These are phyloP conservation scores for Penicillium palitans DNA, from an alignment of 2,329 filamentous ascomycete genomes.

Conservation along the genomic window DNA sequence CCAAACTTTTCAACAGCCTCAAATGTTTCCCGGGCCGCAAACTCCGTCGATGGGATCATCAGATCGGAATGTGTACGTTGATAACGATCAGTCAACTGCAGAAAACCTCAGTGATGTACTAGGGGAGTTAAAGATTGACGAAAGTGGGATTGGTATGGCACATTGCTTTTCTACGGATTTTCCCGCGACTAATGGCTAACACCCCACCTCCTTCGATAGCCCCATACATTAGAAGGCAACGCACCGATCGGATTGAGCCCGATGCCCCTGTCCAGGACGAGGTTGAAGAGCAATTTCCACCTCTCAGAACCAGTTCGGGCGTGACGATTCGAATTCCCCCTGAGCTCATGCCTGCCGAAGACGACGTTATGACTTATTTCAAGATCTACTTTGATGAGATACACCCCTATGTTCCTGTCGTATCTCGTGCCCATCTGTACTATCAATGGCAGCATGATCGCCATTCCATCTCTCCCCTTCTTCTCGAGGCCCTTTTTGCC, in stretches of 20 bases:
- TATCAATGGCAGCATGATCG: conserved; percentile 84
- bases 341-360: conserved; percentile 87
- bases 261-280: conserved; percentile 65
- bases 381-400: conserved; percentile 87
- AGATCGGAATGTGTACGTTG: conserved; percentile 54
- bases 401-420: conserved; percentile 87
- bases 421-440: conserved; percentile 80
- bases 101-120: conserved; percentile 76
- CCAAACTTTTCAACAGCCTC: conserved; percentile 32
- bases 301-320: conserved; percentile 66
- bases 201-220: conserved; percentile 51
- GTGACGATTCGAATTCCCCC: conserved; percentile 83
- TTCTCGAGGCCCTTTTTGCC: conserved; percentile 88
- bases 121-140: conserved; percentile 82
- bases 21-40: conserved; percentile 30
- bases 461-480: conserved; percentile 80
- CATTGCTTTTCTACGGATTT: neutral
- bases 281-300: conserved; percentile 68
- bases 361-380: conserved; percentile 79
- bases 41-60: conserved; percentile 30
- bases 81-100: conserved; percentile 65
- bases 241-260: conserved; percentile 51
- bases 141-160: conserved; percentile 76
- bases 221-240: conserved; percentile 75
- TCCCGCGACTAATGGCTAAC: conserved; percentile 11